Percentiles rank a stretch among this genome's conserved stretches.
Conservation (phyloP, 352 stramenopile species). For the Thraustochytrium sp. region DNA sequence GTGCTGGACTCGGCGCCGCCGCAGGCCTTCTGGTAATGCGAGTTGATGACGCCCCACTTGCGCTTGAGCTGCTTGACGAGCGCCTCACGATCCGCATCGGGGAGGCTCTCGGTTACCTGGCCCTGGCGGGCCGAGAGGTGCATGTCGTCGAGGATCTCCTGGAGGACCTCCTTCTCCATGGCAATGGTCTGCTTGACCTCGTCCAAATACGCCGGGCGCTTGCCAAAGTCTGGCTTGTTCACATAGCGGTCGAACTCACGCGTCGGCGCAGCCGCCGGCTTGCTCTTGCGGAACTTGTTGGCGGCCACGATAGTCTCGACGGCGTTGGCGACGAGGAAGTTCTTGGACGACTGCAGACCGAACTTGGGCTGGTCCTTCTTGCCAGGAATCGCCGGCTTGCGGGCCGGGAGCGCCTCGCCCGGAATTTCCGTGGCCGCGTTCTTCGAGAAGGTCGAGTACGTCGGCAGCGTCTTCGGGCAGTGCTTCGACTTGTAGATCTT, state of each 20-base stretch:
- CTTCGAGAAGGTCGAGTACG: slow-evolving; percentile 34
- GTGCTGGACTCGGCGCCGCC: slow-evolving; percentile 15
- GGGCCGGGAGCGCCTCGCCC: not conserved
- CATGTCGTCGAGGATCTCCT: slow-evolving; percentile 9
- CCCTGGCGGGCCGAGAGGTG: not conserved
- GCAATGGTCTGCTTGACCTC: slow-evolving; percentile 23
- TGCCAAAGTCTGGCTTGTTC: slow-evolving; percentile 27
- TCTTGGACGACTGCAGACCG: not conserved
- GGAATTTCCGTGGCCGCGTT: not conserved
- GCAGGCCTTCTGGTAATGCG: not conserved
- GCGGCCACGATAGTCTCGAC: not conserved
- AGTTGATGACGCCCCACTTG: slow-evolving; percentile 32
- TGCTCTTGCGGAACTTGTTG: slow-evolving; percentile 1
- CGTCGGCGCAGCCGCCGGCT: not conserved
- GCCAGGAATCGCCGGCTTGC: not conserved
- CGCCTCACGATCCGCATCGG: not conserved
- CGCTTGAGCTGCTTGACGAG: slow-evolving; percentile 38
- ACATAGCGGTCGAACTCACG: slow-evolving; percentile 19
- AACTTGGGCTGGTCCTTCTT: not conserved
- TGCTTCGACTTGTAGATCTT: slow-evolving; percentile 20
- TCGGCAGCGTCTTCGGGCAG: slow-evolving; percentile 4
- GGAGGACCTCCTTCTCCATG: slow-evolving; percentile 38
- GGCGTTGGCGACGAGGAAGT: slow-evolving; percentile 22
- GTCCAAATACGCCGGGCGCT: slow-evolving; percentile 11
- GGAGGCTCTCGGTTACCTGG: not conserved